phyloP scores from a whole-genome alignment of 2,329 filamentous ascomycete species.

The Teratosphaeria nubilosa region DNA sequence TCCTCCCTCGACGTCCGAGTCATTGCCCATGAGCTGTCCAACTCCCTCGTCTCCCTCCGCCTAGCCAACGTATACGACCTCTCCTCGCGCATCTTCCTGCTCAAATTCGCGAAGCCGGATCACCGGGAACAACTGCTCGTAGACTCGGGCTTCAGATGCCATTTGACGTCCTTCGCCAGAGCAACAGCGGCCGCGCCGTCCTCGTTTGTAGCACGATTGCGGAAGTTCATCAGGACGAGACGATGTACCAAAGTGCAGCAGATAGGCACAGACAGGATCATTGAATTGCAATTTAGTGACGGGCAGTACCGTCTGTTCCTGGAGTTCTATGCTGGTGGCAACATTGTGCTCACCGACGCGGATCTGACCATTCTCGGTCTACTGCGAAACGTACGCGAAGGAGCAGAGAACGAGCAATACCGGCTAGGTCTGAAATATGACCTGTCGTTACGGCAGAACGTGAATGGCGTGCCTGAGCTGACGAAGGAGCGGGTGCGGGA shows the following conservation, averaged over 20 bases:
- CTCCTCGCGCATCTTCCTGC: constrained; percentile 84
- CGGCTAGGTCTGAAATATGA: constrained; percentile 69
- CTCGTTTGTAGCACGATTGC: constrained; percentile 70
- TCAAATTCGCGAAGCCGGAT: constrained; percentile 89
- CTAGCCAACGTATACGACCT: constrained; percentile 94
- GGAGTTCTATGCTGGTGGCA: constrained; percentile 94
- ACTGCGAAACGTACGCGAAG: constrained; percentile 68
- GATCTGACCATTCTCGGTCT: constrained; percentile 74
- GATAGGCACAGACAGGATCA: constrained; percentile 84
- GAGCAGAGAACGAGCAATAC: constrained; percentile 74
- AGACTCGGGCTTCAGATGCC: constrained; percentile 91
- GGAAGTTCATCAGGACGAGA: constrained; percentile 80
- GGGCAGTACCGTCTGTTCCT: constrained; percentile 78
- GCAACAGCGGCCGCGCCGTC: constrained; percentile 78
- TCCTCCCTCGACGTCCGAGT: constrained; percentile 74
- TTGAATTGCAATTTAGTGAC: constrained; percentile 88
- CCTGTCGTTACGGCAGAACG: constrained; percentile 76
- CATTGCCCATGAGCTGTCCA: constrained; percentile 84
- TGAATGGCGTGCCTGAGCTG: constrained; percentile 60
- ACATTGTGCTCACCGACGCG: constrained; percentile 82
- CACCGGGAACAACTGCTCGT: constrained; percentile 82
- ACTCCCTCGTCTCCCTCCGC: constrained; percentile 64
- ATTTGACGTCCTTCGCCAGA: constrained; percentile 82
- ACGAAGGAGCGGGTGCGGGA: constrained; percentile 61
- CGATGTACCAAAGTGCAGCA: constrained; percentile 72